Conservation (phyloP, 1,139 yeast genomes). For the Diutina mesorugosa region DNA sequence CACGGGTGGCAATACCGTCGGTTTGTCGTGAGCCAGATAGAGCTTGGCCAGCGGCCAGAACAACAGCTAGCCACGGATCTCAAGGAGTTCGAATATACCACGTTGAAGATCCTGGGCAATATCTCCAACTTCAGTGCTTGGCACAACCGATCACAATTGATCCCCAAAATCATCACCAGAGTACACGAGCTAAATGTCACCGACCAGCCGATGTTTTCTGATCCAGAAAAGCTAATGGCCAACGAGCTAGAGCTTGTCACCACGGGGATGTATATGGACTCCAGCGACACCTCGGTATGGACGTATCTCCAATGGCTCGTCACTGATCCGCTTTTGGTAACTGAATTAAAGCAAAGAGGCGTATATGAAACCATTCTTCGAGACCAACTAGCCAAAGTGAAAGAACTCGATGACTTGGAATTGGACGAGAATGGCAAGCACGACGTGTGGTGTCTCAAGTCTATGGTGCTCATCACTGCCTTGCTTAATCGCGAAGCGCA, state of each 20-base stretch:
- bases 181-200: constrained; percentile 6
- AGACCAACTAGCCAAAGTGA: constrained; percentile 24
- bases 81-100: constrained; percentile 67
- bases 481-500: constrained; percentile 7
- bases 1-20: constrained; percentile 97
- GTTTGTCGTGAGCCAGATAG: constrained; percentile 44
- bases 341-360: constrained; percentile 4
- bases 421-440: constrained; percentile 43
- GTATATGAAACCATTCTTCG: constrained; percentile 19
- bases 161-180: constrained; percentile 31
- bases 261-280: constrained; percentile 85
- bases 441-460: constrained; percentile 59
- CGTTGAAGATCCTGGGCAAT: constrained; percentile 13
- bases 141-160: constrained; percentile 75
- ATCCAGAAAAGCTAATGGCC: constrained; percentile 23
- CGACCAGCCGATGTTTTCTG: not conserved
- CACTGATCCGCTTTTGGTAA: constrained; percentile 36
- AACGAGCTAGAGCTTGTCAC: constrained; percentile 59
- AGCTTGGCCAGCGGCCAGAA: constrained; percentile 12
- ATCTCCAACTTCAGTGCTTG: constrained; percentile 93
- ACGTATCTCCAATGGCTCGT: constrained; percentile 76
- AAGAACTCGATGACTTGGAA: constrained; percentile 49
- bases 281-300: constrained; percentile 93
- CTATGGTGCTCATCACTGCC: constrained; percentile 30
- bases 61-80: constrained; percentile 15